A percentile compares a stretch with the other conserved stretches of the same genome.
Evolutionary conservation across 495 filamentous ascomycete species (phyloP).

Genomic region (Antarctomyces pellizariae): DNA sequence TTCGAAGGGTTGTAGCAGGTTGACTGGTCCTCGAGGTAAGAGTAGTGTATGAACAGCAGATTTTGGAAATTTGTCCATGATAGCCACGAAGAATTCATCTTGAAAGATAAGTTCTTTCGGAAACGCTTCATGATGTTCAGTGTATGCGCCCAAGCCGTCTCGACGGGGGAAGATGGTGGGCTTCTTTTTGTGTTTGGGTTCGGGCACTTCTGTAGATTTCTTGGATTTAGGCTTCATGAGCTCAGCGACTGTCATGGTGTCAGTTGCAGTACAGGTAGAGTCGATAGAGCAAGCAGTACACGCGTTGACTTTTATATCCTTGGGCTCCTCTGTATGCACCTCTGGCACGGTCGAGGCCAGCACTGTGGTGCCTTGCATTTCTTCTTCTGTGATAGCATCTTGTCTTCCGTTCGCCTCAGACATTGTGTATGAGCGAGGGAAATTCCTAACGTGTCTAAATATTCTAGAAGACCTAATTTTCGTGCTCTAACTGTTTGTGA

Average conservation of each 20-base stretch:
- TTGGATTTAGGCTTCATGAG: constrained; percentile 41
- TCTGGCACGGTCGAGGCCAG: constrained; percentile 3
- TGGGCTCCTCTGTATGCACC: constrained; percentile 3
- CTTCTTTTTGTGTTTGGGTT: constrained; percentile 14
- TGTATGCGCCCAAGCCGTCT: constrained; percentile 49
- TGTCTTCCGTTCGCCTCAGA: no score
- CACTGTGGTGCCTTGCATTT: constrained; percentile 14
- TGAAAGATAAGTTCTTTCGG: constrained; percentile 40
- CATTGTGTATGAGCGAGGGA: no score
- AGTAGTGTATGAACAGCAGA: constrained; percentile 67
- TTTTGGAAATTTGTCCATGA: constrained; percentile 72
- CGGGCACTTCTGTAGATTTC: constrained; percentile 1
- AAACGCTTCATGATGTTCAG: constrained; percentile 37
- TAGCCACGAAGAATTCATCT: constrained; percentile 48
- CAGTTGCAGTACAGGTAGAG: constrained; percentile 1
- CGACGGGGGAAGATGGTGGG: constrained; percentile 19
- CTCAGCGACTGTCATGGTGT: constrained; percentile 29
- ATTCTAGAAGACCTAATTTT: no score
- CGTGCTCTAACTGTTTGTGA: no score
- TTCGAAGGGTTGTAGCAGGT: constrained; percentile 47
- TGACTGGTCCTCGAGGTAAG: constrained; percentile 49
- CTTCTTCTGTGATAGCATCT: constrained; percentile 16
- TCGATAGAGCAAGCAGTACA: constrained; percentile 14
- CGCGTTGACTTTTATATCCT: constrained; percentile 13
- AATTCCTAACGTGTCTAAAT: no score